A percentile compares a stretch with the other conserved stretches of the same genome.
Evolutionary conservation across 345 rosid genomes (phyloP).

Genomic region (Isatis tinctoria): DNA sequence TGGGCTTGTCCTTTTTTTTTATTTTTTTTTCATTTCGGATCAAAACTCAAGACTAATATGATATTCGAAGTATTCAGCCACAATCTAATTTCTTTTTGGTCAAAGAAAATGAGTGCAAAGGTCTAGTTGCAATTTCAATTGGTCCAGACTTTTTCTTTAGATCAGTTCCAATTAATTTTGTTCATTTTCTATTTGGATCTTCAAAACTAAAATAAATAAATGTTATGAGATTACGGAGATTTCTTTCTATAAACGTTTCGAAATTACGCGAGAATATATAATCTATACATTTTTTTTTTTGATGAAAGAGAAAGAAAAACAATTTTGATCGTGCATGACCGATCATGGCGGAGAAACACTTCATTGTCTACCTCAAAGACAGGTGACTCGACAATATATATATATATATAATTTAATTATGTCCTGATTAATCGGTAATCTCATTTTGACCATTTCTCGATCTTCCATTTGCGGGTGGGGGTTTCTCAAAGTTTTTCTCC

Average conservation of each 20-base stretch:
- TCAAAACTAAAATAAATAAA: not conserved
- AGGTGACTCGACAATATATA: constrained; percentile 30
- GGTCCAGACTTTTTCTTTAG: no score
- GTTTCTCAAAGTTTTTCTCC: not conserved
- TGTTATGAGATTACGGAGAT: not conserved
- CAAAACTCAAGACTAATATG: no score
- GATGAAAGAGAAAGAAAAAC: not conserved
- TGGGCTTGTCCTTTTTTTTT: not conserved
- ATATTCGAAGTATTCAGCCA: not conserved
- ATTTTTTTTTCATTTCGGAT: no score
- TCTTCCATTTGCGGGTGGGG: constrained; percentile 5
- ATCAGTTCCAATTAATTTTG: no score
- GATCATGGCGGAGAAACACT: constrained; percentile 34
- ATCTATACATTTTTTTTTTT: not conserved
- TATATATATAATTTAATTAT: constrained; percentile 7
- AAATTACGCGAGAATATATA: not conserved
- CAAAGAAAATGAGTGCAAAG: not conserved
- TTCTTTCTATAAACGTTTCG: constrained; percentile 5
- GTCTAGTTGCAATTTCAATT: no score
- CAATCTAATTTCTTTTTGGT: not conserved
- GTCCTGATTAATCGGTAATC: constrained; percentile 30
- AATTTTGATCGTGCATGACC: constrained; percentile 22
- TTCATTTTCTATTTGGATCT: not conserved
- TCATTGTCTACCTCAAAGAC: constrained; percentile 34
- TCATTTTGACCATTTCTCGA: constrained; percentile 38